A percentile compares a stretch with the other conserved stretches of the same genome.
Conservation (phyloP, 768 basidiomycete species). For the Strobilomyces echinocephalus region DNA sequence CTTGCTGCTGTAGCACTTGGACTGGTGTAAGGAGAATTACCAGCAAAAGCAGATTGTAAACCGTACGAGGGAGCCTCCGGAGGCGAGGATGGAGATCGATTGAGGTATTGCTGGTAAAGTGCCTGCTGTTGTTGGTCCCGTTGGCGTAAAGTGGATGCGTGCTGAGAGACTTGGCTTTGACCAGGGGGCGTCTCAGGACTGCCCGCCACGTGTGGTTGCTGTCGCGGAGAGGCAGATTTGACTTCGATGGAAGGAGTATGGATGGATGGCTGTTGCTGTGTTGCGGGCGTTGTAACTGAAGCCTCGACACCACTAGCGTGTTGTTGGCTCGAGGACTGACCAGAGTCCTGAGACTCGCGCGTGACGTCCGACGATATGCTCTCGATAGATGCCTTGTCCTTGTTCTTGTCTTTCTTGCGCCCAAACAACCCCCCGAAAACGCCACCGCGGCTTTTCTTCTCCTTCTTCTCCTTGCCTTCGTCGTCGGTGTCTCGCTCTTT, state of each 20-base stretch:
- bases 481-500: conserved; percentile 46
- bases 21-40: conserved; percentile 37
- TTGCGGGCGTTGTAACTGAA: conserved; percentile 48
- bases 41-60: conserved; percentile 64
- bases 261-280: conserved; percentile 48
- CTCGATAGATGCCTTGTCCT: conserved; percentile 50
- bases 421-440: conserved; percentile 76
- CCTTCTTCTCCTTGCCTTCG: conserved; percentile 51
- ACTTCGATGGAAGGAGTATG: conserved; percentile 16
- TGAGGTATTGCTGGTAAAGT: conserved; percentile 85
- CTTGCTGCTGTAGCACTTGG: conserved; percentile 39
- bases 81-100: conserved; percentile 74
- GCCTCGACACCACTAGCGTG: conserved; percentile 29
- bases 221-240: conserved; percentile 18
- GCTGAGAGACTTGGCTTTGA: conserved; percentile 49
- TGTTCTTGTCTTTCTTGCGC: conserved; percentile 71
- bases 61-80: conserved; percentile 75
- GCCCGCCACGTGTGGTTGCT: conserved; percentile 17
- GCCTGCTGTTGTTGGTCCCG: conserved; percentile 86
- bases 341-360: conserved; percentile 61
- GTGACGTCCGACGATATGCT: conserved; percentile 49
- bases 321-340: conserved; percentile 44
- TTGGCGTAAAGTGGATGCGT: conserved; percentile 68
- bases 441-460: conserved; percentile 63
- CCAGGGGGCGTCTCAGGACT: conserved; percentile 29